A percentile compares a stretch with the other conserved stretches of the same genome.
These are phyloP conservation scores for Termitomyces sp. DNA, from an alignment of 768 basidiomycete genomes.

Conservation along the genomic window DNA sequence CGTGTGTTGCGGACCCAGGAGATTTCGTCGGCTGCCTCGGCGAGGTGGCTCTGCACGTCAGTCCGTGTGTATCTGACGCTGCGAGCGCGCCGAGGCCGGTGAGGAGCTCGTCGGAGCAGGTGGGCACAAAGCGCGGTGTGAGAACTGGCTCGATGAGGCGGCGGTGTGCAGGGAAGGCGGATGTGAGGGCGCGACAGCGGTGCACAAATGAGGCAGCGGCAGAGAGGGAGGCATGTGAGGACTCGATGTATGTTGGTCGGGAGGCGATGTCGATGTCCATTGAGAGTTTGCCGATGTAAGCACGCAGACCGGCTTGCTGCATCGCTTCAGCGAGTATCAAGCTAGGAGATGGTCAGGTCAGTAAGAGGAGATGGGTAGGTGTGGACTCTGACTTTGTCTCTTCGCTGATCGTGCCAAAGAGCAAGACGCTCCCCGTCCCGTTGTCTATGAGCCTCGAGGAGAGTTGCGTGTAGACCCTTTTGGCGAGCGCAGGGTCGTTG, in stretches of 20 bases:
- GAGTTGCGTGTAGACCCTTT: no score
- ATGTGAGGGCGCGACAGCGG: no score
- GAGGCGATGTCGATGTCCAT: slow-evolving; percentile 91
- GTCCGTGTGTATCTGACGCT: slow-evolving; percentile 19
- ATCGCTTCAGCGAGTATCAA: slow-evolving; percentile 74
- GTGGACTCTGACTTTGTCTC: no score
- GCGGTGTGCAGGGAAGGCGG: no score
- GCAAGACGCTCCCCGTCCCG: no score
- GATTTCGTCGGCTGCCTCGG: slow-evolving; percentile 73
- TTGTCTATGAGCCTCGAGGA: no score
- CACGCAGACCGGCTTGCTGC: slow-evolving; percentile 66
- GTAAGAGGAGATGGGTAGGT: no score
- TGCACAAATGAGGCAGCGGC: no score
- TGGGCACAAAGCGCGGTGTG: slow-evolving; percentile 87
- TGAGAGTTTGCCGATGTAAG: slow-evolving; percentile 84
- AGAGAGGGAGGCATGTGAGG: slow-evolving; percentile 43
- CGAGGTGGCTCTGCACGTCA: slow-evolving; percentile 75
- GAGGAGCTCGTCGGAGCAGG: slow-evolving; percentile 72
- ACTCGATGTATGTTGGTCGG: slow-evolving; percentile 73
- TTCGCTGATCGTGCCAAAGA: no score
- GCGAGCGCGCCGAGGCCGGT: slow-evolving; percentile 54
- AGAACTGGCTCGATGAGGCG: no score
- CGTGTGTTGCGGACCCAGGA: slow-evolving; percentile 65
- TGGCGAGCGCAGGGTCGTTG: no score
- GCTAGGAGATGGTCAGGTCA: no score